Evolutionary conservation across 1,284 basidiomycete species (phyloP).

Genomic region (Trichosporon ovoides): DNA sequence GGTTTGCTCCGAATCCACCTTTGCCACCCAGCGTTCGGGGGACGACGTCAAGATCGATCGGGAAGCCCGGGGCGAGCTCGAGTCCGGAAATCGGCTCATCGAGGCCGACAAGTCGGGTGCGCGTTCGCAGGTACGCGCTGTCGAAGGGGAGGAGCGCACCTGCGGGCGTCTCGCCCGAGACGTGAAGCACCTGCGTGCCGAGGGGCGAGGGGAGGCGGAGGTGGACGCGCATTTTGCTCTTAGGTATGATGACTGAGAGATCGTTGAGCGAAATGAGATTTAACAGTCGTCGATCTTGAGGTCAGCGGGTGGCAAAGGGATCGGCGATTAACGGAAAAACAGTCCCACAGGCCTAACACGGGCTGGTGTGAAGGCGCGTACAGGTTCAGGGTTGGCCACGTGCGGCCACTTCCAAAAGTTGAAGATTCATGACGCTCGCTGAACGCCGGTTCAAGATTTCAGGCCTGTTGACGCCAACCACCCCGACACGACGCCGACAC

Average conservation of each 20-base stretch:
- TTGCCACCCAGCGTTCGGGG: conserved; percentile 75
- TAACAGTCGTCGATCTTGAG: too few species aligned
- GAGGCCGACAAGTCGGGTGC: conserved; percentile 20
- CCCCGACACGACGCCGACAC: background rate
- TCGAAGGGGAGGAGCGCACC: conserved; percentile 17
- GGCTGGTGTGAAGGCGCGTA: background rate
- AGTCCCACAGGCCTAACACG: background rate
- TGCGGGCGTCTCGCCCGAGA: conserved; percentile 23
- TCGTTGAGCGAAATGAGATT: background rate
- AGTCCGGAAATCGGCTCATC: conserved; percentile 22
- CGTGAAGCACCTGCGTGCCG: conserved; percentile 20
- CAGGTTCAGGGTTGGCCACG: background rate
- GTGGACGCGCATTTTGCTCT: conserved; percentile 33
- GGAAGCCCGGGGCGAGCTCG: conserved; percentile 20
- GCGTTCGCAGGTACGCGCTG: conserved; percentile 36
- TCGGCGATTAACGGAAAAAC: background rate
- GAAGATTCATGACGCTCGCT: conserved; percentile 3
- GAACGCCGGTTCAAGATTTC: background rate
- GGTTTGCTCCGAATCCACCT: conserved; percentile 93
- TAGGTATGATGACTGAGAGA: background rate
- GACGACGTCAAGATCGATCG: conserved; percentile 41
- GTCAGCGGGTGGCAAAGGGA: background rate
- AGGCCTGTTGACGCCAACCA: background rate
- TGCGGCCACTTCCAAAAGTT: conserved; percentile 18
- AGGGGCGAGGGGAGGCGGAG: conserved; percentile 41